A percentile compares a stretch with the other conserved stretches of the same genome.
These are phyloP conservation scores for Paramecium sexaurelia DNA, from an alignment of 73 alveolate species.

Conservation along the genomic window DNA sequence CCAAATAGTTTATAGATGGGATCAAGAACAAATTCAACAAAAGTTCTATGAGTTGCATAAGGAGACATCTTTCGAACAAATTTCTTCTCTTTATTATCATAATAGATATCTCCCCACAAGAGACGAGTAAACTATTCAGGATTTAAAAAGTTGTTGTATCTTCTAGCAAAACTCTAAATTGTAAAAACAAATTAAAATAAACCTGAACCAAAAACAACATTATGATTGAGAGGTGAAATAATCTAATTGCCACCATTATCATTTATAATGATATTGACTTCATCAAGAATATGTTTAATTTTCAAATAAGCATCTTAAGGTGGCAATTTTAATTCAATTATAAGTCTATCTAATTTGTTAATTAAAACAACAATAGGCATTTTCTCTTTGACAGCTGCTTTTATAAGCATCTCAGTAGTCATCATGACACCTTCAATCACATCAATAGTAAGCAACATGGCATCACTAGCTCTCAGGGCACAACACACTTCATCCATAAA, in stretches of 20 bases:
- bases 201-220: constrained; percentile 94
- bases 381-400: constrained; percentile 84
- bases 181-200: constrained; percentile 90
- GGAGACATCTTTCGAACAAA: constrained; percentile 75
- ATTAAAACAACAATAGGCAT: constrained; percentile 91
- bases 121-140: constrained; percentile 85
- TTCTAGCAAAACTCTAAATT: constrained; percentile 89
- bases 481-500: constrained; percentile 95
- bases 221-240: constrained; percentile 89
- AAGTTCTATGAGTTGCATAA: constrained; percentile 85
- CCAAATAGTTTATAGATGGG: constrained; percentile 95
- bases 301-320: constrained; percentile 99
- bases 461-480: constrained; percentile 91
- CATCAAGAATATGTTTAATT: constrained; percentile 93
- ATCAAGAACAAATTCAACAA: constrained; percentile 92
- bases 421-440: constrained; percentile 91
- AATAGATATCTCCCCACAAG: constrained; percentile 98
- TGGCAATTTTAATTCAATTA: constrained; percentile 97
- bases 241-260: constrained; percentile 64
- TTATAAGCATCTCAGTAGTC: constrained; percentile 82
- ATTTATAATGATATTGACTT: constrained; percentile 81
- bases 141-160: constrained; percentile 77
- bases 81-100: constrained; percentile 87
- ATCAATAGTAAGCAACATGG: constrained; percentile 93
- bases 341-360: constrained; percentile 97